These are phyloP conservation scores for Trametes hirsuta DNA, from an alignment of 1,284 basidiomycete species.

Conservation along the genomic window DNA sequence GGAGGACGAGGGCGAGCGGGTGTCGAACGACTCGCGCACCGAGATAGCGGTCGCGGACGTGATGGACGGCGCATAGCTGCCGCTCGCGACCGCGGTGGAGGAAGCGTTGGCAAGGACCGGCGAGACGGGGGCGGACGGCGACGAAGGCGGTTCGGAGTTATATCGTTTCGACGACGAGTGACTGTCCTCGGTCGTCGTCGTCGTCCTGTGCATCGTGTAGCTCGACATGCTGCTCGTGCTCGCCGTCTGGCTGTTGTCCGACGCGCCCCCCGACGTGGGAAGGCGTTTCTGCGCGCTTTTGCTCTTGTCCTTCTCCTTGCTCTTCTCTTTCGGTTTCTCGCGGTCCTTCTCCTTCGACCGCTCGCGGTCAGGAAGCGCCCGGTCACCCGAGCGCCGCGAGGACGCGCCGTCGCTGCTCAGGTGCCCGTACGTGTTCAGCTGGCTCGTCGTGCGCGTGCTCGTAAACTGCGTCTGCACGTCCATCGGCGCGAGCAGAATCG, in stretches of 20 bases:
- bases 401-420: slow-evolving; percentile 43
- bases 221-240: slow-evolving; percentile 30
- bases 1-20: slow-evolving; percentile 18
- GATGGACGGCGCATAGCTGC: slow-evolving; percentile 21
- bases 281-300: not conserved
- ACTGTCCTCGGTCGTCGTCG: slow-evolving; percentile 18
- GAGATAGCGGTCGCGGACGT: slow-evolving; percentile 9
- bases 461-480: slow-evolving; percentile 77
- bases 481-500: slow-evolving; percentile 68
- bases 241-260: slow-evolving; percentile 29
- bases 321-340: slow-evolving; percentile 19
- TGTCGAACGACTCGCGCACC: slow-evolving; percentile 19
- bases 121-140: slow-evolving; percentile 20
- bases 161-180: slow-evolving; percentile 26
- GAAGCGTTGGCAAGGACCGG: slow-evolving; percentile 23
- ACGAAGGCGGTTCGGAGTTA: slow-evolving; percentile 17
- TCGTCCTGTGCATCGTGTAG: not conserved
- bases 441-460: slow-evolving; percentile 73
- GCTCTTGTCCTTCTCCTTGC: slow-evolving; percentile 10
- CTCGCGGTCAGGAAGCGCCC: slow-evolving; percentile 10
- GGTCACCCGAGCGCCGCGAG: slow-evolving; percentile 5
- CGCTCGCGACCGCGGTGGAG: slow-evolving; percentile 9
- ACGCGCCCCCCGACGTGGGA: slow-evolving; percentile 1
- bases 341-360: slow-evolving; percentile 13
- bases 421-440: slow-evolving; percentile 67